These are phyloP conservation scores for Tetraselmis striata DNA, from an alignment of 139 green algal species.

Conservation along the genomic window DNA sequence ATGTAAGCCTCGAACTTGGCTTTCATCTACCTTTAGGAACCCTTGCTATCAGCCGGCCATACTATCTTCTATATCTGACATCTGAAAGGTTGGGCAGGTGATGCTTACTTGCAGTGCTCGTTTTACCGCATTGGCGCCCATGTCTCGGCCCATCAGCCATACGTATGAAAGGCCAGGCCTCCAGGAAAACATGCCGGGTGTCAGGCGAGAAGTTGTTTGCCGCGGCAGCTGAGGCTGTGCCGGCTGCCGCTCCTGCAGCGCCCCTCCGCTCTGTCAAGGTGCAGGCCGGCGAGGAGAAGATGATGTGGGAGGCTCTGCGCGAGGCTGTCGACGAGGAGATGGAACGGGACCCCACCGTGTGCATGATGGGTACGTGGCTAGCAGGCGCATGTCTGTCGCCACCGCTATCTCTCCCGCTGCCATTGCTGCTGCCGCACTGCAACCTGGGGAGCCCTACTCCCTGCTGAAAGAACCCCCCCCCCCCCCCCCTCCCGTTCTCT, in stretches of 20 bases:
- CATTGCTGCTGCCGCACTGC: neutral
- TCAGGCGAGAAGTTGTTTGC: neutral
- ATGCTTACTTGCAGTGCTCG: neutral
- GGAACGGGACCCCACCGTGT: slow-evolving; percentile 84
- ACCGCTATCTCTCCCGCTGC: neutral
- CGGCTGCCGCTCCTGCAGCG: neutral
- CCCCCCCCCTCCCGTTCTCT: too few relatives aligned
- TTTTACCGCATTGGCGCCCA: neutral
- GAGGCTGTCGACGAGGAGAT: slow-evolving; percentile 91
- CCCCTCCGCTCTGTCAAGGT: neutral
- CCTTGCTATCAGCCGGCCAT: too few relatives aligned
- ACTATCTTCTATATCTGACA: neutral
- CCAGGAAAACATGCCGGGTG: neutral
- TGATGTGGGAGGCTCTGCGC: slow-evolving; percentile 90
- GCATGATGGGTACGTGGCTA: slow-evolving; percentile 65
- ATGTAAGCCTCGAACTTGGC: too few relatives aligned
- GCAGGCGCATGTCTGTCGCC: neutral
- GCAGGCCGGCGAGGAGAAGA: slow-evolving; percentile 39
- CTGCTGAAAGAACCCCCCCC: too few relatives aligned
- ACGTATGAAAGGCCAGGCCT: neutral
- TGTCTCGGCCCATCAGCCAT: neutral
- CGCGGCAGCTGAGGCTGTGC: neutral
- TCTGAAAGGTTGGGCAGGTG: too few relatives aligned
- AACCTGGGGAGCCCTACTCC: too few relatives aligned
- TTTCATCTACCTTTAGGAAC: too few relatives aligned